Evolutionary conservation across 2,329 filamentous ascomycete genomes (phyloP).

Genomic region (Colletotrichum simmondsii): DNA sequence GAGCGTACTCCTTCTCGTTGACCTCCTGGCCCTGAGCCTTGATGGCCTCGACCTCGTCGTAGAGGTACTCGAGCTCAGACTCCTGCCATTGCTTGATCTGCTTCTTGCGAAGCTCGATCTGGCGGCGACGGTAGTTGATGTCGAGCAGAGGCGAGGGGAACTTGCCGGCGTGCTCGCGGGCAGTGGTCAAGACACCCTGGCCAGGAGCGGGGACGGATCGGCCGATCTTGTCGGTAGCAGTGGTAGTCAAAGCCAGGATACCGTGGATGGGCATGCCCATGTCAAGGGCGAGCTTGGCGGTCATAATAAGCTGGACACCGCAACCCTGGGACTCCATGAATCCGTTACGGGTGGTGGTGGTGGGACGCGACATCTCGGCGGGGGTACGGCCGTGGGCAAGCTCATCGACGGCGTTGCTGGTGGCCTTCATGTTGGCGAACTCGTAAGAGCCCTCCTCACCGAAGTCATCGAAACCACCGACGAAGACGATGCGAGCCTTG

Average conservation of each 20-base stretch:
- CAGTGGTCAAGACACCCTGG: conserved; percentile 95
- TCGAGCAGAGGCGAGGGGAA: conserved; percentile 96
- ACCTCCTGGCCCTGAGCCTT: conserved; percentile 80
- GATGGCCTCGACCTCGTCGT: conserved; percentile 92
- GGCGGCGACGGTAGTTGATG: conserved; percentile 95
- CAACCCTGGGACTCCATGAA: conserved; percentile 99
- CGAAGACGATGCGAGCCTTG: conserved; percentile 96
- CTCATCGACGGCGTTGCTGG: conserved; percentile 97
- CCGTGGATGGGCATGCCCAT: conserved; percentile 99
- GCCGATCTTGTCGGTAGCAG: conserved; percentile 98
- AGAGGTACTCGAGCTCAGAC: conserved; percentile 90
- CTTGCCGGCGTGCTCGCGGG: conserved; percentile 88
- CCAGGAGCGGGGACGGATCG: conserved; percentile 96
- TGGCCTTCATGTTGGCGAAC: conserved; percentile 99
- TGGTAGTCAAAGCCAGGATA: conserved; percentile 91
- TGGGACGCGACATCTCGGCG: conserved; percentile 96
- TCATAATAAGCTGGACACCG: conserved; percentile 99
- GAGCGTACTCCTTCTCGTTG: conserved; percentile 84
- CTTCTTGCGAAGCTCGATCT: conserved; percentile 92
- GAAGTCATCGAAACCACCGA: conserved; percentile 99
- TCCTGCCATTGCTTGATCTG: conserved; percentile 98
- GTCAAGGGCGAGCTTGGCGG: conserved; percentile 91
- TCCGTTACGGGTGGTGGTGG: conserved; percentile 94
- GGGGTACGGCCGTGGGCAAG: conserved; percentile 95
- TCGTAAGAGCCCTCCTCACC: conserved; percentile 99